Base-by-base conservation (phyloP, 805 yeast genomes). In the Lipomyces yamanashiensis region DNA sequence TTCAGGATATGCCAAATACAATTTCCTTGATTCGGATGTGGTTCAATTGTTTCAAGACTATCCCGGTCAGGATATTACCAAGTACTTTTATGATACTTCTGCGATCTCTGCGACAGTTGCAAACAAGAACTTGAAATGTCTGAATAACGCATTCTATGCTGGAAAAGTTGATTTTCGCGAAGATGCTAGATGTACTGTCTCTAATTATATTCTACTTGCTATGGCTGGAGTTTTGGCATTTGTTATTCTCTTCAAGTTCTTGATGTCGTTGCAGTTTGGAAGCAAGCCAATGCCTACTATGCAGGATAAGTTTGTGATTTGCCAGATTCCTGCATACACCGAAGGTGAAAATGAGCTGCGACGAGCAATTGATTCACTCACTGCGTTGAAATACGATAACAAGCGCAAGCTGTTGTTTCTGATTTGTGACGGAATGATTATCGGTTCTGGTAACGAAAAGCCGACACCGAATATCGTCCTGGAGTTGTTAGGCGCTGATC, bases 401-500 rank as follows among this genome's bases (percentile, higher is more conserved):
- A 78, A 83, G 36, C 82, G 85, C 67, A 84, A 85, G 70, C 76
- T 85, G 67, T 74, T 85, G 63, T 74, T 84, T n/a, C 76, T 85
- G 48, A 75, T 85, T 34, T 85, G 63, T 74, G 88, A 85, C 70
- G 88, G 88, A 72, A 71, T 84, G 70, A 81, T 85, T 71, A 81
- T 82, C 63, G 88, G 88, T 65, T 76, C 84, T 9, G 88, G 88
- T 17, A 85, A 85, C 71, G 87, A 83, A 63, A 70, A 73, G 56
- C 77, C 85, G 2, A 85, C 88, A 3, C 86, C 87, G 0, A 82
- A 82, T 39, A 83, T 85, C 69, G 83, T 79, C 0, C 75, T 85
- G 51, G 81, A 78, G 53, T 67, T 78, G 51, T 71, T 78, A 19
- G 89, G 81, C 1, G 76, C 77, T 12, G 79, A 77, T 39, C 77